phyloP scores from a whole-genome alignment of 1,284 basidiomycete genomes.

The Puccinia novopanici region DNA sequence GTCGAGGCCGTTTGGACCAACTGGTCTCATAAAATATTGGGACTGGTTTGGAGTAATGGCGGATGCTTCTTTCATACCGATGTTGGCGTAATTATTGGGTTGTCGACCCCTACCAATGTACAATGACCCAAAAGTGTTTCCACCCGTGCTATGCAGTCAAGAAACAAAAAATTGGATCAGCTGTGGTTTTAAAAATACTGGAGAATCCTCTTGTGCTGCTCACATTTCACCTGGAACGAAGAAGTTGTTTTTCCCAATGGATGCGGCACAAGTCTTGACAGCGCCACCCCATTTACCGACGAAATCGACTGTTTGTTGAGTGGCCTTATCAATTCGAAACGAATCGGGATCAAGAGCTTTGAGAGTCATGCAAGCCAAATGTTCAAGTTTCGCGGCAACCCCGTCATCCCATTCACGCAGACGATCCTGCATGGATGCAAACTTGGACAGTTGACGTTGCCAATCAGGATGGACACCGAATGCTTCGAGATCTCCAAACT shows the following conservation, averaged over 20 bases:
- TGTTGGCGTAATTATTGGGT: conserved; percentile 65
- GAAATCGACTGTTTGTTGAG: conserved; percentile 80
- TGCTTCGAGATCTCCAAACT: conserved; percentile 90
- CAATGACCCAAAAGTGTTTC: conserved; percentile 80
- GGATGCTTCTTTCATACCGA: conserved; percentile 69
- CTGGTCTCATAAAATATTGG: conserved; percentile 75
- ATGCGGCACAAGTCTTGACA: conserved; percentile 72
- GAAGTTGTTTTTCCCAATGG: conserved; percentile 78
- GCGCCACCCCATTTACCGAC: conserved; percentile 73
- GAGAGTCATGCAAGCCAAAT: conserved; percentile 77
- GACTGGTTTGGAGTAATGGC: conserved; percentile 65
- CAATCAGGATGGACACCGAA: conserved; percentile 76
- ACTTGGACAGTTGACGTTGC: conserved; percentile 89
- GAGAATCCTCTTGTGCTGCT: neutral
- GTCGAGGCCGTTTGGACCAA: conserved; percentile 69
- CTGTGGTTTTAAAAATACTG: neutral
- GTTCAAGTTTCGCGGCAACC: conserved; percentile 73
- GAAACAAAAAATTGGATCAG: neutral
- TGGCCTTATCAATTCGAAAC: too few relatives aligned
- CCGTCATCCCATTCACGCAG: conserved; percentile 79
- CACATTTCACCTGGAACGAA: conserved; percentile 80
- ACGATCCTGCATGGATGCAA: conserved; percentile 90
- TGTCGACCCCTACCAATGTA: conserved; percentile 86
- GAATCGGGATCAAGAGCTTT: too few relatives aligned
- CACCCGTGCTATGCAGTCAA: conserved; percentile 68